Evolutionary conservation across 73 alveolate genomes (phyloP).

Genomic region (Stentor coeruleus): DNA sequence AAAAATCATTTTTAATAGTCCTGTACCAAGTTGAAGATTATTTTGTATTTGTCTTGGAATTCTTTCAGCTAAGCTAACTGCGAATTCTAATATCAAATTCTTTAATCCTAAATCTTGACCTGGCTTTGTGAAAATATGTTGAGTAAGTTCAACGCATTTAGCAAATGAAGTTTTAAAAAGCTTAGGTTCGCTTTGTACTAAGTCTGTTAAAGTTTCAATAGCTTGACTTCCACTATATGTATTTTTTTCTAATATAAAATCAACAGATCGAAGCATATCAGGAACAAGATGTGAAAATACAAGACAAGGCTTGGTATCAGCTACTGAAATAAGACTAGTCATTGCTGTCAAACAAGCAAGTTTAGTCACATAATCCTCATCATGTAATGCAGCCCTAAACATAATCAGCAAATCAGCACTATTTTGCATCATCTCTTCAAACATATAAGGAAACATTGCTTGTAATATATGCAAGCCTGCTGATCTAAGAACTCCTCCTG

Average conservation of each 20-base stretch:
- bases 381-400: neutral
- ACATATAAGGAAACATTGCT: constrained; percentile 1
- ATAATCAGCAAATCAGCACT: neutral
- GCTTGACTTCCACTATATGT: constrained; percentile 17
- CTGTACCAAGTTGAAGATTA: constrained; percentile 49
- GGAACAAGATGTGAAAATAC: neutral
- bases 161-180: constrained; percentile 44
- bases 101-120: constrained; percentile 52
- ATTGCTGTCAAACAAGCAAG: neutral
- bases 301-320: neutral
- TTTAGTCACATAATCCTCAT: neutral
- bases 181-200: constrained; percentile 65
- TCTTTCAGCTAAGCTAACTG: constrained; percentile 64
- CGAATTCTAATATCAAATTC: constrained; percentile 72
- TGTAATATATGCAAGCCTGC: constrained; percentile 1
- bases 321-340: constrained; percentile 1
- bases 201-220: constrained; percentile 52
- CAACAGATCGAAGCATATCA: constrained; percentile 17
- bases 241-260: neutral
- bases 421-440: constrained; percentile 13
- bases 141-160: constrained; percentile 27
- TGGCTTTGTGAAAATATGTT: constrained; percentile 37
- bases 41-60: constrained; percentile 65
- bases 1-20: constrained; percentile 64
- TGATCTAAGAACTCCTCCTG: neutral